Evolutionary conservation across 1,139 yeast species (phyloP).

Genomic region (Nakaseomyces kungkrabaensis): DNA sequence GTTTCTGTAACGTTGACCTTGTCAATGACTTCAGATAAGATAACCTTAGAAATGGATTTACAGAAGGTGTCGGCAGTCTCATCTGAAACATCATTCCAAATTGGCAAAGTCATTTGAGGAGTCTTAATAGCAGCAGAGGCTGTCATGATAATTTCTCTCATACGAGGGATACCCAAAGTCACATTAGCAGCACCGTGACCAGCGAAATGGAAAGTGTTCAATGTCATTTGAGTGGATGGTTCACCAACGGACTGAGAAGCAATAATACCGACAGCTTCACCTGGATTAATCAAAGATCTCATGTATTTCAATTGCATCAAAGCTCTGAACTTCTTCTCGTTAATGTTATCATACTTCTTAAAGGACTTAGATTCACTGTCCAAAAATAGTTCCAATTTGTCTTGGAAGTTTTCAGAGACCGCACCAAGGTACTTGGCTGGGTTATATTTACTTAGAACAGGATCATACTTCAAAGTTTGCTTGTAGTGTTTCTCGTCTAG

Average conservation of each 20-base stretch:
- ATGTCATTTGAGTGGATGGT: constrained; percentile 98
- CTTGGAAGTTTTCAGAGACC: constrained; percentile 84
- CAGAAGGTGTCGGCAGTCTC: constrained; percentile 88
- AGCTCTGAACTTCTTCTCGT: constrained; percentile 86
- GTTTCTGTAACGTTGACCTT: constrained; percentile 81
- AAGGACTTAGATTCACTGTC: constrained; percentile 45
- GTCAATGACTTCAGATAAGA: constrained; percentile 82
- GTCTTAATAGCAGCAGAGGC: constrained; percentile 93
- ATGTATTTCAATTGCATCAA: constrained; percentile 97
- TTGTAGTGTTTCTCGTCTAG: constrained; percentile 51
- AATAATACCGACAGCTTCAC: constrained; percentile 97
- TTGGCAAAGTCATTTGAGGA: constrained; percentile 95
- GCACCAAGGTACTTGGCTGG: constrained; percentile 89
- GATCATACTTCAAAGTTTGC: constrained; percentile 67
- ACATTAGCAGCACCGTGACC: constrained; percentile 99
- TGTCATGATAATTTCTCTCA: constrained; percentile 99
- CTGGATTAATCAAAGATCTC: constrained; percentile 91
- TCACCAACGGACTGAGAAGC: constrained; percentile 99
- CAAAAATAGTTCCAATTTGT: constrained; percentile 63
- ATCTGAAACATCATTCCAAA: constrained; percentile 68
- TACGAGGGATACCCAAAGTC: constrained; percentile 98
- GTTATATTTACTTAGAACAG: constrained; percentile 73
- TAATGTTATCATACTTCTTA: constrained; percentile 37
- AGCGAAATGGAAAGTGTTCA: constrained; percentile 98
- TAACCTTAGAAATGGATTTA: constrained; percentile 77